A percentile compares a stretch with the other conserved stretches of the same genome.
Conservation (phyloP, 768 basidiomycete genomes). For the Coprinopsis sp. region DNA sequence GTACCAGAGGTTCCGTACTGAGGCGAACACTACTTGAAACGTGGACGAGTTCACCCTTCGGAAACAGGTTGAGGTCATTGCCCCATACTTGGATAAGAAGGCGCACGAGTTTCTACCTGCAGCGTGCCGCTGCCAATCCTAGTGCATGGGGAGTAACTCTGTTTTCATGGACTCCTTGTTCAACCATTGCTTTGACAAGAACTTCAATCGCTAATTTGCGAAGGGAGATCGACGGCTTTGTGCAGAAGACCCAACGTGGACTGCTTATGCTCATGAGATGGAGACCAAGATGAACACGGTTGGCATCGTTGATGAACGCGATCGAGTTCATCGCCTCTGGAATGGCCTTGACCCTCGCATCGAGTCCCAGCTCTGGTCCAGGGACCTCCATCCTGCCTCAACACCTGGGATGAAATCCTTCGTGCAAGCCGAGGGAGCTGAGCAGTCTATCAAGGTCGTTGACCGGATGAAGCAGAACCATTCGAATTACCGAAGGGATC, state of each 20-base stretch:
- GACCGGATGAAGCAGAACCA: no score
- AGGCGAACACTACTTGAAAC: neutral
- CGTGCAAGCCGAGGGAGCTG: no score
- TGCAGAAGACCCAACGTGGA: constrained; percentile 26
- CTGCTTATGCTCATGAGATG: constrained; percentile 31
- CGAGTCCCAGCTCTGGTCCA: no score
- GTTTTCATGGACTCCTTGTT: constrained; percentile 28
- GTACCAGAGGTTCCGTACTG: no score
- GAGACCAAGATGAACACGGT: constrained; percentile 31
- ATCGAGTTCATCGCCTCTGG: constrained; percentile 33
- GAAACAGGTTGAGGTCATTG: constrained; percentile 19
- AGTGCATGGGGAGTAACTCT: constrained; percentile 20
- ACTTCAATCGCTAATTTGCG: constrained; percentile 16
- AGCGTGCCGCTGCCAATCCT: constrained; percentile 19
- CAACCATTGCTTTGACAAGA: constrained; percentile 30
- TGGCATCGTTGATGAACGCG: constrained; percentile 21
- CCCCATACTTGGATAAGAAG: constrained; percentile 25
- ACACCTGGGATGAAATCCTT: no score
- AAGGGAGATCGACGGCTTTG: neutral
- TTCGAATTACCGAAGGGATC: no score
- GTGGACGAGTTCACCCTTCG: neutral
- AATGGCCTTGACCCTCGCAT: constrained; percentile 23
- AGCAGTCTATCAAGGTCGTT: no score
- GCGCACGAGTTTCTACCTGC: constrained; percentile 30
- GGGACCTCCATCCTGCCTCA: no score